Conservation (phyloP, 148 eudicot species). For the Bassia scoparia region DNA sequence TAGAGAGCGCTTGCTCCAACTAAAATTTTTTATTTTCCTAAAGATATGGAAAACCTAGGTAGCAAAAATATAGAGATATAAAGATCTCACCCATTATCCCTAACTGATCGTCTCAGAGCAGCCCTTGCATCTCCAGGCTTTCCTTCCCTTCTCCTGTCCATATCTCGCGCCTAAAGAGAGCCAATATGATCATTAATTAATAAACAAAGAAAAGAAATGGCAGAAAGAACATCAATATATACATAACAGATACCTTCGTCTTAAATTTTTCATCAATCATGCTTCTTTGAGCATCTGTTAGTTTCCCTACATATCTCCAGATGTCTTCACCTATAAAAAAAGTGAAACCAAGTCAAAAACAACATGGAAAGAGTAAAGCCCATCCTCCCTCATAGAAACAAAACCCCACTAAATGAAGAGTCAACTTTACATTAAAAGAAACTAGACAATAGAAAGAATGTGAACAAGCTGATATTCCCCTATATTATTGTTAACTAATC, state of each 20-base stretch:
- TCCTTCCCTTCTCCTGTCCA: conserved; percentile 94
- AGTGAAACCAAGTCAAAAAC: not conserved
- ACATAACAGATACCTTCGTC: conserved; percentile 57
- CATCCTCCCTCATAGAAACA: not conserved
- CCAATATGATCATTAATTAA: conserved; percentile 1
- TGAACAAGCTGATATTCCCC: not conserved
- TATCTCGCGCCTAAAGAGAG: conserved; percentile 74
- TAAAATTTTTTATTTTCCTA: no score
- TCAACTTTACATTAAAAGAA: not conserved
- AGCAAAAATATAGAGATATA: not conserved
- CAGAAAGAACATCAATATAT: not conserved
- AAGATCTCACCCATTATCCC: conserved; percentile 79
- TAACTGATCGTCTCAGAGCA: conserved; percentile 78
- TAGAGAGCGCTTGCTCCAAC: no score
- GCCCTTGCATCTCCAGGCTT: conserved; percentile 93
- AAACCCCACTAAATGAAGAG: not conserved
- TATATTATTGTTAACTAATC: not conserved
- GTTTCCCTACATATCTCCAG: conserved; percentile 89
- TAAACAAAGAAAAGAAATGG: conserved; percentile 1
- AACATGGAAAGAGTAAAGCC: not conserved
- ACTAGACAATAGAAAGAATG: not conserved
- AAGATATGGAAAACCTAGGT: not conserved
- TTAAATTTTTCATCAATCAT: conserved; percentile 96
- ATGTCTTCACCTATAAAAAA: conserved; percentile 71
- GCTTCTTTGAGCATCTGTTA: conserved; percentile 94